These are phyloP conservation scores for Ceratorhiza oryzae-sativae DNA, from an alignment of 1,284 basidiomycete species.

Conservation along the genomic window DNA sequence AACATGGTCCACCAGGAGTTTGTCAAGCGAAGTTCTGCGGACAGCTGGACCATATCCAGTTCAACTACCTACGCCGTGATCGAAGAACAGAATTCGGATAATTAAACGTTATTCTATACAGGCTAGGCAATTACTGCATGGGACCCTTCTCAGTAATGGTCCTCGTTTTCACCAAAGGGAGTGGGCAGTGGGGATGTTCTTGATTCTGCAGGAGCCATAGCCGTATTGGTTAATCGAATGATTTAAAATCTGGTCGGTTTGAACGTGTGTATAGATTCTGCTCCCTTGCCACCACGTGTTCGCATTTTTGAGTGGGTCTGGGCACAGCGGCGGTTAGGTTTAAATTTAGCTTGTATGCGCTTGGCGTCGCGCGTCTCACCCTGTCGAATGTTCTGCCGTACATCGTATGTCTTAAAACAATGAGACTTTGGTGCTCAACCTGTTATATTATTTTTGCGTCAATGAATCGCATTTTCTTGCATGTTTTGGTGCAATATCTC, in stretches of 20 bases:
- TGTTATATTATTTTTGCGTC: too few species aligned
- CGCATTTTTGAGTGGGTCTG: too few species aligned
- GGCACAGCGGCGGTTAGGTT: too few species aligned
- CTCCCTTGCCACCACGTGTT: too few species aligned
- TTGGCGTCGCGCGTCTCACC: too few species aligned
- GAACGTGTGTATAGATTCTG: slow-evolving; percentile 7
- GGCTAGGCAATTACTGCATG: neutral
- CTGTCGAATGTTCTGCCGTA: too few species aligned
- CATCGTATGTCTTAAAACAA: too few species aligned
- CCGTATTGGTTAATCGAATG: neutral
- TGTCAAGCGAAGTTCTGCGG: slow-evolving; percentile 55
- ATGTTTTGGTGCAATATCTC: too few species aligned
- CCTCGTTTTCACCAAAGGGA: neutral
- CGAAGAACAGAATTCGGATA: neutral
- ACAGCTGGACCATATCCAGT: slow-evolving; percentile 59
- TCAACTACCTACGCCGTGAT: slow-evolving; percentile 55
- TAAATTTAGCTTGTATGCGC: too few species aligned
- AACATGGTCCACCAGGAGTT: slow-evolving; percentile 55
- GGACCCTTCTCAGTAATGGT: neutral
- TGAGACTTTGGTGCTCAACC: too few species aligned
- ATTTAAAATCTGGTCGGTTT: neutral
- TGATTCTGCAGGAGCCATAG: neutral
- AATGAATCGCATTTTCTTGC: too few species aligned
- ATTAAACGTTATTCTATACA: neutral
- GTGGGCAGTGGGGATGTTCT: neutral